Evolutionary conservation across 1,284 basidiomycete species (phyloP), one percentile per base, ranked within the genome.

Genomic region (Heliocybe sulcata): DNA sequence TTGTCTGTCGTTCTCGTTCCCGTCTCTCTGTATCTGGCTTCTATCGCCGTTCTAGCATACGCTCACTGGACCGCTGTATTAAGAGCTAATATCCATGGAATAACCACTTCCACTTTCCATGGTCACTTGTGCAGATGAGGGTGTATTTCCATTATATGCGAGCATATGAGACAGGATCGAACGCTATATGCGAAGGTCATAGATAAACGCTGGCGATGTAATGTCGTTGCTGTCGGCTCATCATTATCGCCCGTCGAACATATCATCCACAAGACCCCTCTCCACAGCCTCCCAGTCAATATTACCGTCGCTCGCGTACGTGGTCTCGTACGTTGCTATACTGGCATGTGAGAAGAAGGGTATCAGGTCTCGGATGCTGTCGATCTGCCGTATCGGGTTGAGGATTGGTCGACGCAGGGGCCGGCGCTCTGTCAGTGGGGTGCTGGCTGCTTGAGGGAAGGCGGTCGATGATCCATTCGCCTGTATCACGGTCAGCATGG

Each of bases 201-300:
- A 42, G 38, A 42, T 42, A 42, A 42, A 42, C 19, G 38, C n/a
- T 20, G n/a, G 16, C 4, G 19, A n/a, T n/a, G n/a, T n/a, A n/a
- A n/a, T n/a, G n/a, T n/a, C n/a, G n/a, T n/a, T n/a, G n/a, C n/a
- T n/a, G n/a, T n/a, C n/a, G 3, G 38, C n/a, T 16, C 38, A 16
- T 42, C 19, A 6, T 16, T 42, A 77, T 58, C 81, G 75, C 56
- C 82, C 82, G 58, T 95, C 92, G 65, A 98, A 98, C 73, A 98
- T 86, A 70, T 98, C 94, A 50, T 82, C 78, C 67, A 89, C 72
- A 45, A 98, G 70, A 8, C 85, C 83, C 45, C 74, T 77, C 70
- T 98, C 94, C 20, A 98, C 85, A 8, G 82, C 83, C 25, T 85
- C 85, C 92, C 90, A 95, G 66, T 98, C 94, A 16, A 97, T 76